phyloP scores from a whole-genome alignment of 75 land plant species.

The Cryptomeria japonica region DNA sequence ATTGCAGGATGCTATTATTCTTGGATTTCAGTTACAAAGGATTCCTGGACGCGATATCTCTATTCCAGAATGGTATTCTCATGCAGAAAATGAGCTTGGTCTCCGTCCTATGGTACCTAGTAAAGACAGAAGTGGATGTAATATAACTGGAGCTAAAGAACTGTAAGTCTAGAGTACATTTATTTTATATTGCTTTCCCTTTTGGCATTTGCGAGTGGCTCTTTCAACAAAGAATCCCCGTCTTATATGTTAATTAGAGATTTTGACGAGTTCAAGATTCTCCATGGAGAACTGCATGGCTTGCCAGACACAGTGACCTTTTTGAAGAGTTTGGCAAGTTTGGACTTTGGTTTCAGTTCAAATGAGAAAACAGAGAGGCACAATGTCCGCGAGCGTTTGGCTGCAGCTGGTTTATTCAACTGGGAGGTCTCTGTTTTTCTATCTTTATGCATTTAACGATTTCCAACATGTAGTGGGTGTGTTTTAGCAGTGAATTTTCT shows the following conservation, averaged over 20 bases:
- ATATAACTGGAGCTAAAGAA: conserved; percentile 11
- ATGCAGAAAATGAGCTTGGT: conserved; percentile 71
- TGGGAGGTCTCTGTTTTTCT: conserved; percentile 78
- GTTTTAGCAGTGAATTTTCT: neutral
- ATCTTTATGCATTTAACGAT: neutral
- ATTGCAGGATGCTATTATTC: conserved; percentile 92
- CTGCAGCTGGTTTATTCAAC: conserved; percentile 86
- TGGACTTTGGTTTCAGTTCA: conserved; percentile 45
- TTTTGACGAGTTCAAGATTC: conserved; percentile 78
- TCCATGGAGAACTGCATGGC: conserved; percentile 79
- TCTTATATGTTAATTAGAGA: conserved; percentile 21
- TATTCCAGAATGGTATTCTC: conserved; percentile 91
- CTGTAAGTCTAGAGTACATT: conserved; percentile 39
- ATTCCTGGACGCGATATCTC: conserved; percentile 76
- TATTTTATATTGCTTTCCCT: no score
- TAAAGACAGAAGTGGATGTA: conserved; percentile 12
- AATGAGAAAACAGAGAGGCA: conserved; percentile 55
- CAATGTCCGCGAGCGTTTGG: conserved; percentile 67
- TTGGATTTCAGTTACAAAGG: conserved; percentile 93
- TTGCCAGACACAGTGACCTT: conserved; percentile 84
- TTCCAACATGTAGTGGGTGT: neutral
- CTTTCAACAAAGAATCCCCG: neutral
- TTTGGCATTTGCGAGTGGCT: neutral
- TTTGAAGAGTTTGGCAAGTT: conserved; percentile 65
- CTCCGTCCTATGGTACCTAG: conserved; percentile 31